Evolutionary conservation across 768 basidiomycete species (phyloP), one percentile per base, ranked within the genome.

Genomic region (Rhizopogon salebrosus): DNA sequence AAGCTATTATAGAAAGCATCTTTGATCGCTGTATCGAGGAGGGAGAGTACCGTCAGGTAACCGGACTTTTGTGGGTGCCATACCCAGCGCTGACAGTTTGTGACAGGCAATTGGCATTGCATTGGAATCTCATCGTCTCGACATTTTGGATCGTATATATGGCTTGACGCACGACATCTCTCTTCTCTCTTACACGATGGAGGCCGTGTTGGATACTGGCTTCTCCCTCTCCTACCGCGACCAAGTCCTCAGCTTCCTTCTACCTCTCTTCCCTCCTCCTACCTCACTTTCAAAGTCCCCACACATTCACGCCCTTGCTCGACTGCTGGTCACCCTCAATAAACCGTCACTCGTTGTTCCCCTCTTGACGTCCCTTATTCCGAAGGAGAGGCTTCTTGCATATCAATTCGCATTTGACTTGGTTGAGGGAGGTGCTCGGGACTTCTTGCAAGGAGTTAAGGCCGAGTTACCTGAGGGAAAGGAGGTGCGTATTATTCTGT

Each of bases 321-420:
- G 94, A 14, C 79, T 98, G 35, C 84, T 95, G 61, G 87, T 98
- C 38, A 91, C 93, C 18, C 78, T 97, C 49, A 87, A 89, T 64
- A 86, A 85, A 53, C 80, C 89, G n/a, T 77, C 85, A 3, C 75
- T 93, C 48, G 89, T 92, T 1, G 77, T 90, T 6, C 77, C 84
- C 13, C 77, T 95, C 48, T 69, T 97, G 54, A 78, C 75, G 2
- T 85, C 85, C 3, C 77, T 97, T 8, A 78, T 93, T 13, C 78
- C 79, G 4, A 77, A 78, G 55, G 82, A 94, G 59, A 80, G 80
- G 37, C 73, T 93, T 10, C 73, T 95, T 23, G 94, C 93, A 1
- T 95, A 94, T 68, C 97, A 99, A 67, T 84, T 98, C 64, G 93
- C 90, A 0, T 98, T 98, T 65, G 97, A 98, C 70, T 73, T 98